phyloP scores from a whole-genome alignment of 139 green algal genomes.

The Tetradesmus lagerheimii region DNA sequence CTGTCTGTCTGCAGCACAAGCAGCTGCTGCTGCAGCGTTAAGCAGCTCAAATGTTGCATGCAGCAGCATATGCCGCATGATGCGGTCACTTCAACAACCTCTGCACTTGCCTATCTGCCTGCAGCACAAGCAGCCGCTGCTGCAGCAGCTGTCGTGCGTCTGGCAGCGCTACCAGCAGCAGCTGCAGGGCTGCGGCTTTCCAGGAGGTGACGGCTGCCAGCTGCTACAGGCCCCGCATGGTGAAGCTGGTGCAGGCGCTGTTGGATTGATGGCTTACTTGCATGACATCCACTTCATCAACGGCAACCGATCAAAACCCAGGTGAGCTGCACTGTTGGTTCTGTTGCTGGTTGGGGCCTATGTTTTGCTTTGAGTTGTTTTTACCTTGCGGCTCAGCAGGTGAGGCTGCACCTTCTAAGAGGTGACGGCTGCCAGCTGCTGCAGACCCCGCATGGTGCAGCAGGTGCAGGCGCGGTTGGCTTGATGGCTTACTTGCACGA shows the following conservation, averaged over 20 bases:
- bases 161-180: slow-evolving; percentile 20
- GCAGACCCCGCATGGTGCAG: background rate
- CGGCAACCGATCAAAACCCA: background rate
- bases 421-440: too few relatives aligned
- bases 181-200: background rate
- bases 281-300: background rate
- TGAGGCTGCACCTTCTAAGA: too few relatives aligned
- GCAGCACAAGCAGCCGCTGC: slow-evolving; percentile 12
- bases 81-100: too few relatives aligned
- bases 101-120: too few relatives aligned
- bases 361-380: too few relatives aligned
- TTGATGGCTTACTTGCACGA: background rate
- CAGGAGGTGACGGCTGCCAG: background rate
- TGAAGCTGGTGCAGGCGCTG: background rate
- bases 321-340: background rate
- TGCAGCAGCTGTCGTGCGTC: background rate
- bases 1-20: too few relatives aligned
- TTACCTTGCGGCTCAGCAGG: too few relatives aligned
- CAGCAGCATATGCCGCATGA: too few relatives aligned
- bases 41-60: background rate
- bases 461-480: background rate
- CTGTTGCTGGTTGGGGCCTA: too few relatives aligned
- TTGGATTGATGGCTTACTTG: background rate
- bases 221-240: background rate
- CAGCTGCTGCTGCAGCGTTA: background rate